A percentile compares a stretch with the other conserved stretches of the same genome.
phyloP scores from a whole-genome alignment of 306 rosid genomes.

The Abrus pulchellus region DNA sequence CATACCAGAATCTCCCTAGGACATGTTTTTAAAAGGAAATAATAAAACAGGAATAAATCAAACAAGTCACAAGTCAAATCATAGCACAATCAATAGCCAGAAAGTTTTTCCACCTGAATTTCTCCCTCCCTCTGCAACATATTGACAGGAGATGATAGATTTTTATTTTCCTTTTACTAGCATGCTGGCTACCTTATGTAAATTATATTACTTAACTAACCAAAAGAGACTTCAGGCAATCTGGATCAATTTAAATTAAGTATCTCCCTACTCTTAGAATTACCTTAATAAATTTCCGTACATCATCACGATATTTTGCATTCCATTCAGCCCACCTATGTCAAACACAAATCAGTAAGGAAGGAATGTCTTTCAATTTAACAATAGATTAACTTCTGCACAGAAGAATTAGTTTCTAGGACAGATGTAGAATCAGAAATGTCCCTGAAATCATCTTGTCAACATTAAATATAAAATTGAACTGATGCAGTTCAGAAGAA shows the following conservation, averaged over 20 bases:
- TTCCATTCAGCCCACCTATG: constrained; percentile 99
- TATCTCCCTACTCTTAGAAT: constrained; percentile 33
- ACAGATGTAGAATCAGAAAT: background rate
- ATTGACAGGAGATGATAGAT: constrained; percentile 22
- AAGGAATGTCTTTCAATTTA: constrained; percentile 11
- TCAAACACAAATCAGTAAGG: constrained; percentile 42
- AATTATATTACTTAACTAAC: constrained; percentile 31
- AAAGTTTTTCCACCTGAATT: constrained; percentile 21
- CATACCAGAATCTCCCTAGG: constrained; percentile 84
- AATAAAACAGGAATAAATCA: constrained; percentile 33
- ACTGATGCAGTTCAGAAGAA: constrained; percentile 7
- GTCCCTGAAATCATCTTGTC: constrained; percentile 6
- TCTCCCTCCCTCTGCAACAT: constrained; percentile 28
- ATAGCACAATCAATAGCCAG: constrained; percentile 12
- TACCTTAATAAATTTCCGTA: constrained; percentile 93
- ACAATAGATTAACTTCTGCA: constrained; percentile 27
- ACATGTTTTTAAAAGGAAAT: constrained; percentile 43
- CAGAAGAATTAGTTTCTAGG: constrained; percentile 18
- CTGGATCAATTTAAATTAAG: background rate
- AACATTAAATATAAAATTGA: constrained; percentile 33
- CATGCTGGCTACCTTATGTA: constrained; percentile 24
- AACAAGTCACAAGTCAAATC: constrained; percentile 39
- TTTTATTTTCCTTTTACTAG: constrained; percentile 15
- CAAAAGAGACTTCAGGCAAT: constrained; percentile 31
- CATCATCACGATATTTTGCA: constrained; percentile 90